Conservation (phyloP, 441 rosid species). For the Breynia disticha region DNA sequence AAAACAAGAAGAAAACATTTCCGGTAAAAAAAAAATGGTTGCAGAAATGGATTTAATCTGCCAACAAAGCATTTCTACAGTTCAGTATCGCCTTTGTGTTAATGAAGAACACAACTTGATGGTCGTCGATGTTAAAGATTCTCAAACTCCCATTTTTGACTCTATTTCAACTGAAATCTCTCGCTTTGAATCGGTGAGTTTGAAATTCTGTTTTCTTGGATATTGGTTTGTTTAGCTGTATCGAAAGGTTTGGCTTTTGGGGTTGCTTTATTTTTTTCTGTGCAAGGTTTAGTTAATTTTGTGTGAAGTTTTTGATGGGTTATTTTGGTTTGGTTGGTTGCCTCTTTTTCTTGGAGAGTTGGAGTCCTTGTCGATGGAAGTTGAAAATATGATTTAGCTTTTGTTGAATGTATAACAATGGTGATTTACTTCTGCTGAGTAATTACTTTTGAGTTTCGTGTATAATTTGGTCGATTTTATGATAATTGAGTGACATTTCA, state of each 20-base stretch:
- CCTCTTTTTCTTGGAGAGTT: too few species aligned
- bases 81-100: conserved; percentile 36
- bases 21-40: conserved; percentile 40
- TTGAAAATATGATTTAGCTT: too few species aligned
- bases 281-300: background rate
- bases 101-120: conserved; percentile 32
- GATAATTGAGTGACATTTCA: too few species aligned
- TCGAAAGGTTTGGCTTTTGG: background rate
- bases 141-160: conserved; percentile 29
- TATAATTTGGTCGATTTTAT: too few species aligned
- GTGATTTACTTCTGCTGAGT: too few species aligned
- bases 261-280: background rate
- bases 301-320: background rate
- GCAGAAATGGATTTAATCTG: conserved; percentile 40
- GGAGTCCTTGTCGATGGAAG: too few species aligned
- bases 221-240: background rate
- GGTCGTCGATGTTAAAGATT: conserved; percentile 28
- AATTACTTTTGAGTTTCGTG: too few species aligned
- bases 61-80: conserved; percentile 23
- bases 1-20: conserved; percentile 20
- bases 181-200: conserved; percentile 30
- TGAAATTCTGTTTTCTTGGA: background rate
- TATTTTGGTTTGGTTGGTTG: too few species aligned
- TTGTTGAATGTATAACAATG: too few species aligned
- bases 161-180: conserved; percentile 29